These are phyloP conservation scores for Venturia oleaginea DNA, from an alignment of 2,329 filamentous ascomycete species.

Conservation along the genomic window DNA sequence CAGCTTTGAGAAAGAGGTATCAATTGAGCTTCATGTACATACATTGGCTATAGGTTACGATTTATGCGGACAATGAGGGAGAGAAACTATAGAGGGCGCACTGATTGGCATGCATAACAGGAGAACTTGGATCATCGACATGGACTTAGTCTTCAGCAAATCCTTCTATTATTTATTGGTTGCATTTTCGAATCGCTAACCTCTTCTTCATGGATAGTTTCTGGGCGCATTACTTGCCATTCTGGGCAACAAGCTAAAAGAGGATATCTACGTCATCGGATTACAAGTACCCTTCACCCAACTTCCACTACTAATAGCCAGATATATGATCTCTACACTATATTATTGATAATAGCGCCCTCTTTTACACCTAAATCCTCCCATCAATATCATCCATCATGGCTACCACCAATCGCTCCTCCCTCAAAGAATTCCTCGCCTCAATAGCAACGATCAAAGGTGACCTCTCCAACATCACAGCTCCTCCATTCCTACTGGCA, in stretches of 20 bases:
- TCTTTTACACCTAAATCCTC: too few species aligned
- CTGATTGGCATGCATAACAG: not conserved
- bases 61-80: not conserved
- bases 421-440: conserved; percentile 9
- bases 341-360: too few species aligned
- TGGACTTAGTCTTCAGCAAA: not conserved
- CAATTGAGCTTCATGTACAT: not conserved
- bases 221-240: not conserved
- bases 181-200: not conserved
- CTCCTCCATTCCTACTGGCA: conserved; percentile 37
- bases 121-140: not conserved
- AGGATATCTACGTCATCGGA: not conserved
- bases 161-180: not conserved
- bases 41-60: not conserved
- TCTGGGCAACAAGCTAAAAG: not conserved
- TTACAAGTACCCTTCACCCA: not conserved
- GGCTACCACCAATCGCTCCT: not conserved
- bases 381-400: not conserved
- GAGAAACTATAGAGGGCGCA: not conserved
- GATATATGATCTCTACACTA: too few species aligned
- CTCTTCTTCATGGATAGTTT: not conserved
- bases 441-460: conserved; percentile 38
- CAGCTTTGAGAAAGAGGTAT: conserved; percentile 52
- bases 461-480: conserved; percentile 38
- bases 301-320: not conserved